phyloP scores from a whole-genome alignment of 805 yeast species.

The Wickerhamiella kazuoi region DNA sequence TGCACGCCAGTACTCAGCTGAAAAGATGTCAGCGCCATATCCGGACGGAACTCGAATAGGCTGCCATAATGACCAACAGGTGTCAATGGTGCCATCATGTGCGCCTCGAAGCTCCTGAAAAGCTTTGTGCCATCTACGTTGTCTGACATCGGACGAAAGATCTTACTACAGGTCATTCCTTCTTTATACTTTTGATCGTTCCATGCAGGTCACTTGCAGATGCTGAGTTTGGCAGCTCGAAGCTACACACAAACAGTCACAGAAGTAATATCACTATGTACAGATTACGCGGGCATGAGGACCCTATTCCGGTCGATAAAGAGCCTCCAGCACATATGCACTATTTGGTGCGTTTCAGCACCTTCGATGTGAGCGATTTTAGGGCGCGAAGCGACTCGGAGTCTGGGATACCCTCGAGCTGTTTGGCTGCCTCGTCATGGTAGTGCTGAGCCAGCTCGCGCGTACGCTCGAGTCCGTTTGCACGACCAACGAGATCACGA shows the following conservation, averaged over 20 bases:
- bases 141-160: neutral
- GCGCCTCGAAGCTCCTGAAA: neutral
- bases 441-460: slow-evolving; percentile 59
- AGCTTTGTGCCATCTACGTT: neutral
- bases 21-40: slow-evolving; percentile 10
- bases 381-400: slow-evolving; percentile 80
- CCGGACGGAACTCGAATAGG: neutral
- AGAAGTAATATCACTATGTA: neutral
- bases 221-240: neutral
- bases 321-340: neutral
- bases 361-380: slow-evolving; percentile 64
- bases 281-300: too few relatives aligned
- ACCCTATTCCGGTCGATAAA: too few relatives aligned
- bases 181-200: neutral
- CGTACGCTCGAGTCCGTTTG: slow-evolving; percentile 64
- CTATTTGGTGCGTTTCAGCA: slow-evolving; percentile 63
- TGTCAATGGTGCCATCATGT: neutral
- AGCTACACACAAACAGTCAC: neutral
- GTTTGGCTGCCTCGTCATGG: slow-evolving; percentile 54
- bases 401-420: slow-evolving; percentile 56
- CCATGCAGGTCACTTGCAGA: neutral
- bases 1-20: slow-evolving; percentile 6
- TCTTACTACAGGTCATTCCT: neutral
- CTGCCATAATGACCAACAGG: neutral
- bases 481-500: slow-evolving; percentile 47